Evolutionary conservation across 768 basidiomycete species (phyloP).

Genomic region (Mycena venus): DNA sequence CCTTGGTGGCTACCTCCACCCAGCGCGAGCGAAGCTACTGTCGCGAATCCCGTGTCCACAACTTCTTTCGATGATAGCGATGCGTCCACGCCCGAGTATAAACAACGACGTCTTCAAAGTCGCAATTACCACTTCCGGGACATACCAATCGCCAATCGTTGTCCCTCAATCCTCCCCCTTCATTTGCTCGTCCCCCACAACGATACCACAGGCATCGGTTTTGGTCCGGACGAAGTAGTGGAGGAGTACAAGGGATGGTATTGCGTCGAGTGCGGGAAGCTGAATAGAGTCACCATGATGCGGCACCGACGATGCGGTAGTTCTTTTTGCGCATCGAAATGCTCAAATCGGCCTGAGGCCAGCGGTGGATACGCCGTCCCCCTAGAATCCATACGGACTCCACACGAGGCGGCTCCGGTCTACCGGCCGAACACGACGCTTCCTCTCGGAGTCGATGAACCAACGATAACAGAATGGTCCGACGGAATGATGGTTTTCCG

Average conservation of each 20-base stretch:
- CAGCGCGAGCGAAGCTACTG: not conserved
- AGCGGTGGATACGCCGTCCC: slow-evolving; percentile 42
- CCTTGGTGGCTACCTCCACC: slow-evolving; percentile 44
- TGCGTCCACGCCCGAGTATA: slow-evolving; percentile 42
- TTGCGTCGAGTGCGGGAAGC: slow-evolving; percentile 60
- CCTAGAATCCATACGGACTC: slow-evolving; percentile 49
- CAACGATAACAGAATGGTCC: slow-evolving; percentile 36
- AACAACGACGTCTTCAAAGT: slow-evolving; percentile 38
- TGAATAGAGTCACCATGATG: slow-evolving; percentile 61
- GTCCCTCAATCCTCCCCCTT: slow-evolving; percentile 39
- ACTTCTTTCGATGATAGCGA: slow-evolving; percentile 38
- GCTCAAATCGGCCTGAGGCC: not conserved
- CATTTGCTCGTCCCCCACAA: slow-evolving; percentile 44
- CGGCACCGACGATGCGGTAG: slow-evolving; percentile 63
- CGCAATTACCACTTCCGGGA: slow-evolving; percentile 37
- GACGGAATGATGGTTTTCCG: slow-evolving; percentile 53
- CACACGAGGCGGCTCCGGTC: slow-evolving; percentile 47
- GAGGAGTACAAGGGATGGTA: slow-evolving; percentile 57
- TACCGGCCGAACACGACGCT: slow-evolving; percentile 48
- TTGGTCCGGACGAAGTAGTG: not conserved
- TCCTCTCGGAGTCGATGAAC: slow-evolving; percentile 35
- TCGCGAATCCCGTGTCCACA: slow-evolving; percentile 19
- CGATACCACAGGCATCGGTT: slow-evolving; percentile 14
- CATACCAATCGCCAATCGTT: slow-evolving; percentile 5
- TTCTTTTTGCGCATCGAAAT: slow-evolving; percentile 45